Evolutionary conservation across 805 yeast genomes (phyloP).

Genomic region (Lipomyces japonicus): DNA sequence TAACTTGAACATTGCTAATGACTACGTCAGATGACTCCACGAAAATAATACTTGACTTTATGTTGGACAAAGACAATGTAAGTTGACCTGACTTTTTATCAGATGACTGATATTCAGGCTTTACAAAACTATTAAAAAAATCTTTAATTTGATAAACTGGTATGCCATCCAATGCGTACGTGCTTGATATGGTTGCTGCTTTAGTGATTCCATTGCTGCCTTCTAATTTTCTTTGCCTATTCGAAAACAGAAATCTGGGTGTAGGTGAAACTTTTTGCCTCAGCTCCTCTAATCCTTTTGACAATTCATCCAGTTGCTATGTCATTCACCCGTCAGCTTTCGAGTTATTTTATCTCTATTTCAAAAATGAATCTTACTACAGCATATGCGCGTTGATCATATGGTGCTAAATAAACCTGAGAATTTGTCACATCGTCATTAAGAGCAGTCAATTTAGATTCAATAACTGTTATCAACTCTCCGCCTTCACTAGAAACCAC

Average conservation of each 20-base stretch:
- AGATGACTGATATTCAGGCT: not conserved
- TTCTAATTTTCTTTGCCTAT: slow-evolving; percentile 5
- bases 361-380: slow-evolving; percentile 4
- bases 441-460: slow-evolving; percentile 2
- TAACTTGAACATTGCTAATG: slow-evolving; percentile 13
- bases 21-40: slow-evolving; percentile 3
- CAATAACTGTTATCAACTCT: not conserved
- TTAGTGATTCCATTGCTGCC: not conserved
- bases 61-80: slow-evolving; percentile 1
- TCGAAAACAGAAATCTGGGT: slow-evolving; percentile 17
- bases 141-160: slow-evolving; percentile 11
- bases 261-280: slow-evolving; percentile 4
- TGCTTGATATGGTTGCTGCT: not conserved
- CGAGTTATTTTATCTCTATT: too few species aligned
- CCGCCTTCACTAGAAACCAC: not conserved
- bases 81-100: not conserved
- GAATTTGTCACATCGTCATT: slow-evolving; percentile 11
- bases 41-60: slow-evolving; percentile 6
- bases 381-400: slow-evolving; percentile 25
- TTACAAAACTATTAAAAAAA: not conserved
- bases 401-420: slow-evolving; percentile 15
- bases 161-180: not conserved
- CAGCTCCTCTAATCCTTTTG: slow-evolving; percentile 1
- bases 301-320: slow-evolving; percentile 23
- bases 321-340: not conserved